Evolutionary conservation across 2,329 filamentous ascomycete species (phyloP).

Genomic region (Aspergillus sp.): DNA sequence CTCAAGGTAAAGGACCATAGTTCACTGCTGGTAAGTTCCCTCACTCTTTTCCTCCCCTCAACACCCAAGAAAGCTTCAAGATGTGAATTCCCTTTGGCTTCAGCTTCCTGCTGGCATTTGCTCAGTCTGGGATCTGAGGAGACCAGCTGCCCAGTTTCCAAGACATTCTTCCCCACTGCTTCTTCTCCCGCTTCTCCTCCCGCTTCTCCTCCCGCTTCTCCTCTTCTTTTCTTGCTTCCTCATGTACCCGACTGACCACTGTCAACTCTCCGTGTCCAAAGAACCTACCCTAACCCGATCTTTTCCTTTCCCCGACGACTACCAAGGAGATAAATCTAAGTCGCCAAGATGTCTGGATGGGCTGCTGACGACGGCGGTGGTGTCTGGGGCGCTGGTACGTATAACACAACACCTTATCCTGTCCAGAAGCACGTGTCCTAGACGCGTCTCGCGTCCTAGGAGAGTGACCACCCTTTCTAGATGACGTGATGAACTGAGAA

Average conservation of each 20-base stretch:
- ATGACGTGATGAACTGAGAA: too few relatives aligned
- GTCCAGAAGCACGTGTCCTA: neutral
- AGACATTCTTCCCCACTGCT: too few relatives aligned
- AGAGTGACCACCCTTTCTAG: too few relatives aligned
- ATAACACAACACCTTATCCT: neutral
- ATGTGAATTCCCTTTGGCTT: too few relatives aligned
- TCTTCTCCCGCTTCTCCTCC: too few relatives aligned
- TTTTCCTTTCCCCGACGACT: neutral
- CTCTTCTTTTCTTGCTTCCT: neutral
- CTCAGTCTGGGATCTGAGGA: too few relatives aligned
- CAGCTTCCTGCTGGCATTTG: too few relatives aligned
- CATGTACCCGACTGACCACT: slow-evolving; percentile 1
- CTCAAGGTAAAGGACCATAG: too few relatives aligned
- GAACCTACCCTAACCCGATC: neutral
- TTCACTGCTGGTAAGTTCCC: neutral
- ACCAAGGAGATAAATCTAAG: neutral
- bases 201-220: too few relatives aligned
- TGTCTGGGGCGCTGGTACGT: neutral
- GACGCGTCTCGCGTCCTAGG: too few relatives aligned
- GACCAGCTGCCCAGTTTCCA: too few relatives aligned
- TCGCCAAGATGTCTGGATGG: neutral
- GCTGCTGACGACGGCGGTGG: neutral
- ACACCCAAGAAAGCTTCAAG: neutral
- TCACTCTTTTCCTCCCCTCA: neutral
- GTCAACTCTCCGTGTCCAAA: neutral